Evolutionary conservation across 2,329 filamentous ascomycete genomes (phyloP).

Genomic region (Coniella lustricola): DNA sequence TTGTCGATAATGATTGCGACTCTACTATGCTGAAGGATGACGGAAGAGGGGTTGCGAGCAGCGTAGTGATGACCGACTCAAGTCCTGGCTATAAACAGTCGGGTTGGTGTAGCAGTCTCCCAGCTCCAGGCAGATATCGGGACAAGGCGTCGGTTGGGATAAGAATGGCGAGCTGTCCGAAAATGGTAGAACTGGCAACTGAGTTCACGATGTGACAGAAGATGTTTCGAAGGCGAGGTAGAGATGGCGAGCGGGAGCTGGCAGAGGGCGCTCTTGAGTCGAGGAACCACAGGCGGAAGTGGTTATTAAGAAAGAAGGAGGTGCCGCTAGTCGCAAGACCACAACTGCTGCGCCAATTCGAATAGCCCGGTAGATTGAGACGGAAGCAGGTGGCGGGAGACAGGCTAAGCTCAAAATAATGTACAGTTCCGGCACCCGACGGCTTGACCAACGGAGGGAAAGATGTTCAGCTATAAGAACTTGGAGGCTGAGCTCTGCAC

Average conservation of each 20-base stretch:
- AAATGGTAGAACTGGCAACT: constrained; percentile 30
- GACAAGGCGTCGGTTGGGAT: neutral
- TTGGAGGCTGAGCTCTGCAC: neutral
- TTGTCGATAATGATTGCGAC: constrained; percentile 22
- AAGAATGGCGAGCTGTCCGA: neutral
- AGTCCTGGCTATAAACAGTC: neutral
- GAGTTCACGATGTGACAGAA: constrained; percentile 34
- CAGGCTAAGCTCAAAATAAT: constrained; percentile 1
- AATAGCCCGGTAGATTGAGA: neutral
- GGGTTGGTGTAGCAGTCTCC: constrained; percentile 22
- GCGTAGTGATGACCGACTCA: neutral
- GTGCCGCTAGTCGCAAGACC: neutral
- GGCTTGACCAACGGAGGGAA: neutral
- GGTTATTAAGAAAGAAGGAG: neutral
- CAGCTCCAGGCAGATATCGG: constrained; percentile 7
- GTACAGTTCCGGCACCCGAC: neutral
- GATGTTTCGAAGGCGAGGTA: constrained; percentile 33
- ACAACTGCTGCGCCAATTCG: neutral
- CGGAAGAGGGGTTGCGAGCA: constrained; percentile 3
- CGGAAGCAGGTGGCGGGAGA: neutral
- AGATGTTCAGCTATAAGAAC: neutral
- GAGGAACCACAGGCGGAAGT: constrained; percentile 4
- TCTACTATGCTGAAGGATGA: constrained; percentile 8
- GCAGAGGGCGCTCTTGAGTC: constrained; percentile 7
- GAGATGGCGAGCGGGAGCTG: constrained; percentile 22